Evolutionary conservation across 2,329 filamentous ascomycete species (phyloP).

Genomic region (Pseudohalonectria lignicola): DNA sequence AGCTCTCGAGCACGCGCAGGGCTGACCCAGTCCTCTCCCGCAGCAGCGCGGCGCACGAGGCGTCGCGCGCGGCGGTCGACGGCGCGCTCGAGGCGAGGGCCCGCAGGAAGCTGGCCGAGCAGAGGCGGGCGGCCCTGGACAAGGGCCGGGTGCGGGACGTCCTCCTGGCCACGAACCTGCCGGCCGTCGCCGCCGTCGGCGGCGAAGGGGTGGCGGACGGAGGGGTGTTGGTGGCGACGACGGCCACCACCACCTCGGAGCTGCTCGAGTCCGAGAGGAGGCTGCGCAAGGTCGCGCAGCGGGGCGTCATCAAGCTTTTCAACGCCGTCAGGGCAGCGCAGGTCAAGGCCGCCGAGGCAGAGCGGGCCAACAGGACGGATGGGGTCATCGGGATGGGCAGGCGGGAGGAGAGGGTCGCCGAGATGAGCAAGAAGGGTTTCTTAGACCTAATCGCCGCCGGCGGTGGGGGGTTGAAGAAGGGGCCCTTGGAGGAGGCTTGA

Average conservation of each 20-base stretch:
- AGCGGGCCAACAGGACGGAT: conserved; percentile 55
- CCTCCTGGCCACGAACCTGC: conserved; percentile 38
- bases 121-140: conserved; percentile 69
- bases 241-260: conserved; percentile 35
- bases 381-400: conserved; percentile 70
- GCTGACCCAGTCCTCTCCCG: conserved; percentile 86
- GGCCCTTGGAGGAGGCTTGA: conserved; percentile 44
- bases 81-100: conserved; percentile 74
- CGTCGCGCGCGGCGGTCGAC: conserved; percentile 63
- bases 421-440: conserved; percentile 97
- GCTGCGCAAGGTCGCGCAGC: conserved; percentile 77
- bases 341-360: conserved; percentile 73
- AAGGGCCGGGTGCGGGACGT: conserved; percentile 86
- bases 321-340: conserved; percentile 91
- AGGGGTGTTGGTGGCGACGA: conserved; percentile 36
- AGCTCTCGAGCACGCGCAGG: conserved; percentile 71
- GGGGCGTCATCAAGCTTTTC: conserved; percentile 92
- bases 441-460: conserved; percentile 73
- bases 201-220: conserved; percentile 39
- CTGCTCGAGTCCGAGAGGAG: conserved; percentile 64
- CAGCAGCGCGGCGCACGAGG: conserved; percentile 61
- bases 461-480: conserved; percentile 48
- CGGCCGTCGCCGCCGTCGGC: conserved; percentile 9
- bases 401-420: conserved; percentile 78
- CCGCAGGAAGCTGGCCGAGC: conserved; percentile 63